Conservation (phyloP, 1,139 yeast species). For the Scheffersomyces lignicola region DNA sequence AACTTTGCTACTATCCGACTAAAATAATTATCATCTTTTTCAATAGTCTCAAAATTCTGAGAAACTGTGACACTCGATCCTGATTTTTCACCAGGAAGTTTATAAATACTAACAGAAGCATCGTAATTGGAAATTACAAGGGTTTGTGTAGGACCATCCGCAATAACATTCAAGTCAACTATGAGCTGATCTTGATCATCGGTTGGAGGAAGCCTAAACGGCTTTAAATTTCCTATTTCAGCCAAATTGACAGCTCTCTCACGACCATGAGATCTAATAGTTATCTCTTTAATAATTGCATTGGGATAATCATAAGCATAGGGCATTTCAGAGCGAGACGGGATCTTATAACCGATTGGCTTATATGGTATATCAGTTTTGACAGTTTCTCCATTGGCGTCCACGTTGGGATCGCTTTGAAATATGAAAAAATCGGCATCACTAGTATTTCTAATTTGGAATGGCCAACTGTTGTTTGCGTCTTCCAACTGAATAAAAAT, state of each 20-base stretch:
- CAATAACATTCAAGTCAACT: conserved; percentile 88
- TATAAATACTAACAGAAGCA: conserved; percentile 73
- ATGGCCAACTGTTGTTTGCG: conserved; percentile 89
- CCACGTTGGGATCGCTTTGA: conserved; percentile 80
- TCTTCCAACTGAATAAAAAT: conserved; percentile 72
- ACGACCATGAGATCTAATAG: conserved; percentile 68
- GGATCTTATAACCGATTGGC: conserved; percentile 76
- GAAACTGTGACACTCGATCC: conserved; percentile 32
- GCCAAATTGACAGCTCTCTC: conserved; percentile 83
- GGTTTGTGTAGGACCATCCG: conserved; percentile 95
- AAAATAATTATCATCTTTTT: conserved; percentile 67
- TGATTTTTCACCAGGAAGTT: conserved; percentile 36
- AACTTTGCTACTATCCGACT: conserved; percentile 63
- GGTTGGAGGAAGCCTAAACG: conserved; percentile 71
- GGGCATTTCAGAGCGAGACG: conserved; percentile 94
- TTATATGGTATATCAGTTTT: conserved; percentile 53
- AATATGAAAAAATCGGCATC: conserved; percentile 79
- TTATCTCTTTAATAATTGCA: conserved; percentile 78
- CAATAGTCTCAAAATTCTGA: conserved; percentile 61
- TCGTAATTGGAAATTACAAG: conserved; percentile 82
- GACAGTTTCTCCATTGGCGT: conserved; percentile 66
- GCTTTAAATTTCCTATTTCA: conserved; percentile 88
- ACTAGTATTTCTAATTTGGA: conserved; percentile 84
- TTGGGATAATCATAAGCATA: conserved; percentile 98
- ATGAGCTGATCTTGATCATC: conserved; percentile 45